These are phyloP conservation scores for Phytophthora tentaculata DNA, from an alignment of 352 stramenopile species.

Conservation along the genomic window DNA sequence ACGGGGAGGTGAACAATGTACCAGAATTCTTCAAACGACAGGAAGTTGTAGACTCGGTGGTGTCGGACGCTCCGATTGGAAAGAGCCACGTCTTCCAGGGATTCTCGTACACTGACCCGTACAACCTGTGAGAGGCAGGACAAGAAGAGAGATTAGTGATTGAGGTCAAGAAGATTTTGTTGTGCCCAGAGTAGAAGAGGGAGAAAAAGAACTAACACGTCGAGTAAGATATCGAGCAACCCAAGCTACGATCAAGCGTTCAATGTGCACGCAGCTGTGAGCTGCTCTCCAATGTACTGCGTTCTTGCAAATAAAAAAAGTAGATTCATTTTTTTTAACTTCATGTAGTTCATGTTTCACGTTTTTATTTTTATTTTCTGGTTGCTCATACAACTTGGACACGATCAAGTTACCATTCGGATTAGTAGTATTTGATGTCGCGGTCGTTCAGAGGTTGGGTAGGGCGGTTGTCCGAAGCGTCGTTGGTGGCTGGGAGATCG, in stretches of 20 bases:
- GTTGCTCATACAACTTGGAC: not conserved
- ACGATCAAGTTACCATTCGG: not conserved
- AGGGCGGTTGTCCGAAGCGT: slow-evolving; percentile 54
- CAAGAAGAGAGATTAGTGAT: slow-evolving; percentile 22
- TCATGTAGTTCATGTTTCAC: too few species aligned
- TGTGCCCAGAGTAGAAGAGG: slow-evolving; percentile 34
- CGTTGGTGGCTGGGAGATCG: slow-evolving; percentile 40
- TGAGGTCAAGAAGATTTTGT: slow-evolving; percentile 23
- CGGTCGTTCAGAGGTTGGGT: slow-evolving; percentile 60
- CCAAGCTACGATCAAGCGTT: slow-evolving; percentile 15
- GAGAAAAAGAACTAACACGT: slow-evolving; percentile 19
- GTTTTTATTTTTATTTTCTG: not conserved
- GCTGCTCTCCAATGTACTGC: not conserved
- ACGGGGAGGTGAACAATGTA: slow-evolving; percentile 78
- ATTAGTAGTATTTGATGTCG: slow-evolving; percentile 54
- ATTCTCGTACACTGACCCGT: slow-evolving; percentile 83
- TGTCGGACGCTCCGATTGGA: slow-evolving; percentile 58
- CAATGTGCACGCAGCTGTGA: not conserved
- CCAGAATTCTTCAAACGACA: slow-evolving; percentile 86
- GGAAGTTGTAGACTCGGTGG: slow-evolving; percentile 76
- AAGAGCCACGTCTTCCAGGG: slow-evolving; percentile 78
- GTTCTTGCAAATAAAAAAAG: slow-evolving; percentile 1
- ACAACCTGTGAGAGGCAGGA: slow-evolving; percentile 48
- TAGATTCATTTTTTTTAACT: slow-evolving; percentile 7
- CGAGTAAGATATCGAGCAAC: slow-evolving; percentile 43